Evolutionary conservation across 2,329 filamentous ascomycete genomes (phyloP).

Genomic region (Penicillium sp.): DNA sequence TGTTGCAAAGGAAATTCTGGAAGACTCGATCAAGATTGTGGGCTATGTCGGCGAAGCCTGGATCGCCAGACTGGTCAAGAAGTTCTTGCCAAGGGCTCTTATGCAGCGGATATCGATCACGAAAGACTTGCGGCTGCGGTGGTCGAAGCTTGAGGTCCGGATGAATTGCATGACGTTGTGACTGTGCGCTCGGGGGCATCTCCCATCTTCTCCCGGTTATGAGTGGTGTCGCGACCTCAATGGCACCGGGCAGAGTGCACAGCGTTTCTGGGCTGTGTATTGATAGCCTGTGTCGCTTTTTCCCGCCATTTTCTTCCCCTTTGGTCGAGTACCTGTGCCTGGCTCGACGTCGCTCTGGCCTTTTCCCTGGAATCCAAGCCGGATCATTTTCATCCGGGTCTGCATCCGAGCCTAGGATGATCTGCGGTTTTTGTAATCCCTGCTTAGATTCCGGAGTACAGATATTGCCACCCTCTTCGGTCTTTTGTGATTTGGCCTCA

Average conservation of each 20-base stretch:
- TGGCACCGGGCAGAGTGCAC: conserved; percentile 40
- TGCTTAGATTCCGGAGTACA: neutral
- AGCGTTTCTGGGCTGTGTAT: conserved; percentile 38
- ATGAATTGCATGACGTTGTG: conserved; percentile 18
- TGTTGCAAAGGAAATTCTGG: conserved; percentile 39
- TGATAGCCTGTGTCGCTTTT: conserved; percentile 31
- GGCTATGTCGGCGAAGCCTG: conserved; percentile 37
- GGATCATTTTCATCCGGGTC: conserved; percentile 40
- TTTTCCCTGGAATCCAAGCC: conserved; percentile 40
- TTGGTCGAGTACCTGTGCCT: conserved; percentile 41
- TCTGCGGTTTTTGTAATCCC: neutral
- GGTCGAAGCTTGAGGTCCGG: conserved; percentile 4
- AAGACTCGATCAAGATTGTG: conserved; percentile 37
- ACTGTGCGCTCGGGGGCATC: conserved; percentile 20
- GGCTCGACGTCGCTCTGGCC: conserved; percentile 33
- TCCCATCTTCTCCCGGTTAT: conserved; percentile 38
- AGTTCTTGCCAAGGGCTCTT: conserved; percentile 38
- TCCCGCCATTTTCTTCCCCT: conserved; percentile 24
- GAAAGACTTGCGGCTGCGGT: conserved; percentile 26
- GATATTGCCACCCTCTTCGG: neutral
- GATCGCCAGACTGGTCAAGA: conserved; percentile 33
- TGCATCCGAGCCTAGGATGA: conserved; percentile 33
- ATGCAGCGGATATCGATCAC: conserved; percentile 29
- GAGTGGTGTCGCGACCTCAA: conserved; percentile 44
- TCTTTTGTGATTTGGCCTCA: conserved; percentile 21